These are phyloP conservation scores for Alternaria rosae DNA, from an alignment of 2,329 filamentous ascomycete genomes.

Conservation along the genomic window DNA sequence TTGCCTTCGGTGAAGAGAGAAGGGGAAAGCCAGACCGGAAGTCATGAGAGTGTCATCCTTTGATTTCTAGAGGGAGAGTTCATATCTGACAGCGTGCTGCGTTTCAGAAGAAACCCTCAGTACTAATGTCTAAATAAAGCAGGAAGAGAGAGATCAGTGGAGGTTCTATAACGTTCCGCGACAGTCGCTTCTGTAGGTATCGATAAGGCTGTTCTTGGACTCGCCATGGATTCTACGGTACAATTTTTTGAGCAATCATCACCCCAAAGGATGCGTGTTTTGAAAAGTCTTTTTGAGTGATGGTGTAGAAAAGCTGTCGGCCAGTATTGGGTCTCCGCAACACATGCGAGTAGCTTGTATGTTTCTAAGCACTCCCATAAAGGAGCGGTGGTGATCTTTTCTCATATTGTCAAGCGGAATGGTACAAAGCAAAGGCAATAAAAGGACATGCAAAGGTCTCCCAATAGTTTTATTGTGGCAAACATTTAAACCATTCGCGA, in stretches of 20 bases:
- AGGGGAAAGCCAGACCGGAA: not conserved
- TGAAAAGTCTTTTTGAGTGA: no score
- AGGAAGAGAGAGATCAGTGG: not conserved
- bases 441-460: not conserved
- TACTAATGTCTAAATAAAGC: not conserved
- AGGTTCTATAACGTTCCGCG: not conserved
- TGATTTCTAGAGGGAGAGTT: not conserved
- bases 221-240: no score
- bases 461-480: no score
- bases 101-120: not conserved
- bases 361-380: no score
- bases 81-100: rapidly evolving
- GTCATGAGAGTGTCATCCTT: not conserved
- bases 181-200: not conserved
- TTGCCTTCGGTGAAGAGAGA: not conserved
- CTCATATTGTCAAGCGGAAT: no score
- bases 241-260: no score
- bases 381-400: no score
- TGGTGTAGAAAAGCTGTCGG: no score
- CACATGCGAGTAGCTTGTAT: no score
- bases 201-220: not conserved
- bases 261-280: no score
- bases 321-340: no score
- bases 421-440: not conserved
- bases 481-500: no score